Base-by-base conservation (phyloP, 495 filamentous ascomycete species). In the Apiosordaria backusii region DNA sequence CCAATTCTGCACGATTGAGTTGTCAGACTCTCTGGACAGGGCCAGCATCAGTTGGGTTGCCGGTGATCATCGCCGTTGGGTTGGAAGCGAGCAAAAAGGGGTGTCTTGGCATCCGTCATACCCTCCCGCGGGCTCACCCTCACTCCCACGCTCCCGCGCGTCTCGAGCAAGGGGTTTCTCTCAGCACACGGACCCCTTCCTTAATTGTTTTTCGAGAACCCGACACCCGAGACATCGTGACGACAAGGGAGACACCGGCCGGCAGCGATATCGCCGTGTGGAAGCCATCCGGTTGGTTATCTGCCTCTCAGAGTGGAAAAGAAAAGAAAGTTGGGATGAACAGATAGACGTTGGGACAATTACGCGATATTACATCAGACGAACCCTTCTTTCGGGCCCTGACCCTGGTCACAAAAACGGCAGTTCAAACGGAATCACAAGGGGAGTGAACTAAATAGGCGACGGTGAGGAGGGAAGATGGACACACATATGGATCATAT, bases 401-500 rank as follows among this genome's bases (percentile, higher is more conserved):
- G 35, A 15, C 35, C 35, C 35, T 45, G 35, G 35, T 13, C 35
- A 45, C 35, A 15, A 13, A 45, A 45, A 45, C 35, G 35, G 35
- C 35, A 45, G 35, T 45, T 45, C 9, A 45, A 45, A 45, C 35
- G 35, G 35, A 45, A 45, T 45, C 35, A 45, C 35, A 45, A 15
- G 35, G 35, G 35, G 35, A 7, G 27, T 29, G n/a, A n/a, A n/a
- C n/a, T n/a, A n/a, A n/a, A n/a, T n/a, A n/a, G n/a, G n/a, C n/a
- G n/a, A n/a, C 27, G 27, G 7, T 45, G 3, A 45, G 35, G 35
- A 13, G 35, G 35, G 35, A 45, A 45, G 35, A 45, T 45, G 35
- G 35, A 45, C 13, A 45, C 35, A 45, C 35, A 45, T 45, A 45
- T 45, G 35, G 35, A 45, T 45, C 35, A 45, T 55, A 67, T 67